Percentiles rank a stretch among this genome's conserved stretches.
These are phyloP conservation scores for Penicillium silybi DNA, from an alignment of 495 filamentous ascomycete genomes.

Conservation along the genomic window DNA sequence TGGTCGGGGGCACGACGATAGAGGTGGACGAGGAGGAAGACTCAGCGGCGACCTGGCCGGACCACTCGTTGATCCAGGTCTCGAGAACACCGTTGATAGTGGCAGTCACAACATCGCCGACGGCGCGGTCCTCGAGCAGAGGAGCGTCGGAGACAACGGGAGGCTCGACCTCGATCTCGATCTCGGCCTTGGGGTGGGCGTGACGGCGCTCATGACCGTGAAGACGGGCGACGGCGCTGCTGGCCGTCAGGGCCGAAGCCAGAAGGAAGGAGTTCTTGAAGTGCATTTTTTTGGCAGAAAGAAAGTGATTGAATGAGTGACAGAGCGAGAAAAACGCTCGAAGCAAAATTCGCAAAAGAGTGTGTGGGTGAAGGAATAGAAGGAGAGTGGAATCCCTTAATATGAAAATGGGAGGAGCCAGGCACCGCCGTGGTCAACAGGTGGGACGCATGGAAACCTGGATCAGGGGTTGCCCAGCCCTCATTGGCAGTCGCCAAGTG, in stretches of 20 bases:
- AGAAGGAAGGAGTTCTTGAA: constrained; percentile 41
- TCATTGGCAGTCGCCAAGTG: constrained; percentile 10
- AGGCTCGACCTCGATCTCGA: constrained; percentile 31
- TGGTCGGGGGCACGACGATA: constrained; percentile 14
- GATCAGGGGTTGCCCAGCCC: constrained; percentile 5
- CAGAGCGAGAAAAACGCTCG: constrained; percentile 23
- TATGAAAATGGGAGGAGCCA: constrained; percentile 8
- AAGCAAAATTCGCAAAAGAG: constrained; percentile 21
- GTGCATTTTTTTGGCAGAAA: constrained; percentile 35
- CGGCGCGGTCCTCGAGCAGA: constrained; percentile 41
- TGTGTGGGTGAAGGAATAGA: constrained; percentile 17
- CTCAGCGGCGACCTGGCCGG: constrained; percentile 33
- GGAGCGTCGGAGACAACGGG: constrained; percentile 27
- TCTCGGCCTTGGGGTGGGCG: constrained; percentile 19
- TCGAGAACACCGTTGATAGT: constrained; percentile 59
- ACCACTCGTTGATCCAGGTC: constrained; percentile 63
- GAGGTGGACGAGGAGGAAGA: constrained; percentile 20
- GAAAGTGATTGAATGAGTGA: constrained; percentile 29
- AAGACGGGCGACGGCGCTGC: constrained; percentile 38
- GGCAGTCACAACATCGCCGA: constrained; percentile 50
- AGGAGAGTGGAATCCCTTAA: constrained; percentile 15
- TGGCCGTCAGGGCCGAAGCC: constrained; percentile 40
- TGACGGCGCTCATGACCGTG: constrained; percentile 49
- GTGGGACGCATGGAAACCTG: background rate
- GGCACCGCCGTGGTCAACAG: background rate